A percentile compares a stretch with the other conserved stretches of the same genome.
Evolutionary conservation across 1,139 yeast species (phyloP).

Genomic region (Kodamaea fungicola): DNA sequence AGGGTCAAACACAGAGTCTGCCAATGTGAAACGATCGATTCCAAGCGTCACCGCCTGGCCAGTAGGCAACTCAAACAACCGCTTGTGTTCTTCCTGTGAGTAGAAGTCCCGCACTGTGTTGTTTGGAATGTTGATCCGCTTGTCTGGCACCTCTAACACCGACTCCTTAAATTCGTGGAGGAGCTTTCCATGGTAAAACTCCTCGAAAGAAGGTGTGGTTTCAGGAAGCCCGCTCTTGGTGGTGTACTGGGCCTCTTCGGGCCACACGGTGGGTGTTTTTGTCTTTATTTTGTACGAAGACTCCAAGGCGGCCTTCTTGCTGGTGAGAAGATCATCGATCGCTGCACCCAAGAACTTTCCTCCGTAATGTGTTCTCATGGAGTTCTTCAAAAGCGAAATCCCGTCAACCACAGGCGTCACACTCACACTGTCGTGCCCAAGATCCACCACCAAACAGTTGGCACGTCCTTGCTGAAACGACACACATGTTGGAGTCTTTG

Average conservation of each 20-base stretch:
- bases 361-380: slow-evolving; percentile 64
- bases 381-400: slow-evolving; percentile 70
- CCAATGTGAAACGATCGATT: slow-evolving; percentile 61
- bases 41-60: slow-evolving; percentile 42
- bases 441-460: slow-evolving; percentile 86
- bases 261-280: slow-evolving; percentile 29
- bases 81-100: slow-evolving; percentile 30
- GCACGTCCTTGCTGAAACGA: slow-evolving; percentile 94
- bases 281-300: slow-evolving; percentile 17
- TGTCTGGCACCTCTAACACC: slow-evolving; percentile 53
- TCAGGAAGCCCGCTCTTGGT: slow-evolving; percentile 26
- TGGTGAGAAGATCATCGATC: slow-evolving; percentile 26
- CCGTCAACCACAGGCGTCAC: slow-evolving; percentile 96
- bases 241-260: slow-evolving; percentile 29
- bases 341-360: slow-evolving; percentile 57
- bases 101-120: slow-evolving; percentile 26
- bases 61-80: slow-evolving; percentile 81
- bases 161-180: slow-evolving; percentile 68
- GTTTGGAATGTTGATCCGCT: slow-evolving; percentile 22
- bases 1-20: slow-evolving; percentile 75
- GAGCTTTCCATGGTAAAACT: slow-evolving; percentile 29
- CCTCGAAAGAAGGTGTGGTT: slow-evolving; percentile 39
- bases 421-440: slow-evolving; percentile 81
- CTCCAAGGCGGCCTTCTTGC: slow-evolving; percentile 18
- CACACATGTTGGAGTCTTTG: slow-evolving; percentile 83